Conservation (phyloP, 768 basidiomycete genomes). For the Boletus speciosus region DNA sequence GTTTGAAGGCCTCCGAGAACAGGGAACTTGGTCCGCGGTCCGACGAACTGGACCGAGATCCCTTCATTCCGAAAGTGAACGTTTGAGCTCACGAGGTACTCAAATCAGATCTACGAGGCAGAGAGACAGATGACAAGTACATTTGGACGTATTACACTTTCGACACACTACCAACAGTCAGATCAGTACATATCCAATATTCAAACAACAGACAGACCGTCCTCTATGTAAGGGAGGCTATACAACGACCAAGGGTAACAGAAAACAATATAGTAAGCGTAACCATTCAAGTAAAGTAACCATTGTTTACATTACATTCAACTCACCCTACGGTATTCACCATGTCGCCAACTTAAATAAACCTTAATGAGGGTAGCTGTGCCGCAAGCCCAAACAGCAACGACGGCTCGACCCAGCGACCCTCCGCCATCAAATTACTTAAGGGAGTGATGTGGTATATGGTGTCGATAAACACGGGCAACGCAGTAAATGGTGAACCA, state of each 20-base stretch:
- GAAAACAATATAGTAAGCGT: not conserved
- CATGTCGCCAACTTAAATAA: slow-evolving; percentile 11
- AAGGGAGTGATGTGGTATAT: slow-evolving; percentile 8
- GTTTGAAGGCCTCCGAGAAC: too few relatives aligned
- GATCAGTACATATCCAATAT: slow-evolving; percentile 1
- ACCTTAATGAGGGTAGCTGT: slow-evolving; percentile 11
- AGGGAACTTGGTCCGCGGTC: not conserved
- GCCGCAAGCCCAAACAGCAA: slow-evolving; percentile 9
- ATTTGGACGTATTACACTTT: not conserved
- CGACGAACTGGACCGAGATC: not conserved
- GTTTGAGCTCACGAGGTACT: not conserved
- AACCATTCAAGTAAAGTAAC: slow-evolving; percentile 6
- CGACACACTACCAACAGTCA: not conserved
- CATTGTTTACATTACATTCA: not conserved
- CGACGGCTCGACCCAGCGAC: slow-evolving; percentile 27
- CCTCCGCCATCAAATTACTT: slow-evolving; percentile 16
- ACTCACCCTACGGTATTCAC: slow-evolving; percentile 7
- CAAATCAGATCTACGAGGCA: not conserved
- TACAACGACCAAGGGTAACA: not conserved
- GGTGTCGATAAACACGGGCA: slow-evolving; percentile 21
- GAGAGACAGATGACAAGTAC: not conserved
- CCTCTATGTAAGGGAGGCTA: not conserved
- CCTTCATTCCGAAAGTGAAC: not conserved
- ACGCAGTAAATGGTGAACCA: slow-evolving; percentile 37
- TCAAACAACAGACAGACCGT: slow-evolving; percentile 5